Evolutionary conservation across 805 yeast species (phyloP).

Genomic region (Nakazawaea ishiwadae): DNA sequence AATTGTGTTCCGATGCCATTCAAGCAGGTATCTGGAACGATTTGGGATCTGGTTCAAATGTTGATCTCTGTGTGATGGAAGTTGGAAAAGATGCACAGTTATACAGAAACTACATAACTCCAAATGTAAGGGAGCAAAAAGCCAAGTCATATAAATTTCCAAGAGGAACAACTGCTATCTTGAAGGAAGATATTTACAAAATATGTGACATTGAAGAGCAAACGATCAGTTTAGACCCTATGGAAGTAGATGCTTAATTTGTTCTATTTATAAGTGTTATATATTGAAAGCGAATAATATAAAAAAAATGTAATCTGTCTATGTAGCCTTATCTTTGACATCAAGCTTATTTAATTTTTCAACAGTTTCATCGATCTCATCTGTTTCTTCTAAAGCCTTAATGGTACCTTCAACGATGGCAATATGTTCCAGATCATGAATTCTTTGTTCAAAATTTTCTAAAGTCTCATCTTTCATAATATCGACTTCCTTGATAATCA

Average conservation of each 20-base stretch:
- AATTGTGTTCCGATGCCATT: slow-evolving; percentile 86
- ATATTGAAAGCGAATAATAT: no score
- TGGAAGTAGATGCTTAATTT: slow-evolving; percentile 44
- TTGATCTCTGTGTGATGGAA: slow-evolving; percentile 96
- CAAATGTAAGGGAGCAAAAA: slow-evolving; percentile 82
- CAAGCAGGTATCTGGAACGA: slow-evolving; percentile 99
- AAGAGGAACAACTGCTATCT: slow-evolving; percentile 90
- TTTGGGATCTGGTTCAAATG: slow-evolving; percentile 97
- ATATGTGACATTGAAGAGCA: slow-evolving; percentile 68
- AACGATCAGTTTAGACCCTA: slow-evolving; percentile 31
- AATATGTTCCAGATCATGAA: slow-evolving; percentile 78
- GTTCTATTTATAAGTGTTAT: no score
- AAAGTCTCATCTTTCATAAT: slow-evolving; percentile 68
- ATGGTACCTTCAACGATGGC: slow-evolving; percentile 93
- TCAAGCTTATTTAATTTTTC: not conserved
- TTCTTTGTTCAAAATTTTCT: slow-evolving; percentile 76
- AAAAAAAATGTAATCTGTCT: no score
- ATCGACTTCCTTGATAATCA: slow-evolving; percentile 74
- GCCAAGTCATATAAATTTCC: slow-evolving; percentile 79
- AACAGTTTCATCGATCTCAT: slow-evolving; percentile 3
- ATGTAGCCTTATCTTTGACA: not conserved
- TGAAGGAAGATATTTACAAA: slow-evolving; percentile 62
- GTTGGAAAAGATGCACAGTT: slow-evolving; percentile 82
- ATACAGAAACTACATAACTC: slow-evolving; percentile 83
- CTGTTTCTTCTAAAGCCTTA: slow-evolving; percentile 41